phyloP scores from a whole-genome alignment of 441 rosid species.

The Lepidium campestre region DNA sequence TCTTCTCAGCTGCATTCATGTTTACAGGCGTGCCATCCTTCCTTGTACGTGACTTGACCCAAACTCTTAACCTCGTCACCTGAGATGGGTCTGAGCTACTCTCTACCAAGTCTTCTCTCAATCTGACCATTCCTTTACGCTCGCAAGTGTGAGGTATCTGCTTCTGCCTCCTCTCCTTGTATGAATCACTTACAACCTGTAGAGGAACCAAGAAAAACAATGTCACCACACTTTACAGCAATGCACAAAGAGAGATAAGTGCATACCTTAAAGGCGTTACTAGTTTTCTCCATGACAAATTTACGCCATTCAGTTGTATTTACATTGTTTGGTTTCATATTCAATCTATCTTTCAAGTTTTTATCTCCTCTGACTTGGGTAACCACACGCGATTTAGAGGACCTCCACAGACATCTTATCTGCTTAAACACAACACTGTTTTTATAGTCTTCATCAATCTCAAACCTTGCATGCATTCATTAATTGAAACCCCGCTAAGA shows the following conservation, averaged over 20 bases:
- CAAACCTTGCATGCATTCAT: neutral
- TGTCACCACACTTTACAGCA: neutral
- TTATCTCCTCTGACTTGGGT: neutral
- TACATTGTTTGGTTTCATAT: neutral
- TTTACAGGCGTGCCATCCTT: neutral
- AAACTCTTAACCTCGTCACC: neutral
- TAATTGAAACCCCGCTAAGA: neutral
- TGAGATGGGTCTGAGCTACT: neutral
- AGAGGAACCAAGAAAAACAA: neutral
- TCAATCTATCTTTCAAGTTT: neutral
- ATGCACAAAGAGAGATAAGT: no score
- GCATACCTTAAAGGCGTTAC: neutral
- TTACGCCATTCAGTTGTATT: neutral
- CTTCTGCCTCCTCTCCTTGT: neutral
- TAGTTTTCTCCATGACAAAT: neutral
- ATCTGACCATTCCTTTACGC: neutral
- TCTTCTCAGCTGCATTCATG: neutral
- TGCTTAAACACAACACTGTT: neutral
- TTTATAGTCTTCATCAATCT: neutral
- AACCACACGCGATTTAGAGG: neutral
- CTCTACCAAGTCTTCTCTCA: neutral
- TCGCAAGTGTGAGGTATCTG: neutral
- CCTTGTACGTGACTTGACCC: neutral
- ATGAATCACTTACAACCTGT: neutral
- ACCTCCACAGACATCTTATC: neutral